Base-by-base conservation (phyloP, 2,329 filamentous ascomycete species). In the Pseudopyricularia javanii region DNA sequence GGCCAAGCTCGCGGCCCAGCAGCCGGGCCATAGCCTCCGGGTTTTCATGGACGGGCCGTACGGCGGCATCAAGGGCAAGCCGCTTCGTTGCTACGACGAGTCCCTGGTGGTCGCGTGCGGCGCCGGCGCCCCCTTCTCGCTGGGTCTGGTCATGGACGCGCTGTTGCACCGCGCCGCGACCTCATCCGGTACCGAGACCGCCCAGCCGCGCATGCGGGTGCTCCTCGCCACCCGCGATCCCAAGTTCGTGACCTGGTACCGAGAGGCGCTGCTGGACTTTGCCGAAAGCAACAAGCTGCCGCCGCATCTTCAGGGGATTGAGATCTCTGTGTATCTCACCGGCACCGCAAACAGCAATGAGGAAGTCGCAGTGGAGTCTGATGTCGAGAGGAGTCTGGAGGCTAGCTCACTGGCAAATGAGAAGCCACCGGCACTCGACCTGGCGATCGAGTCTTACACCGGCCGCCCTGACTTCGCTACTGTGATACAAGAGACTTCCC, bases 21-120 rank as follows among this genome's bases (percentile, higher is more conserved):
- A 63, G 11, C 68, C 77, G 0, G 66, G 63, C 0, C 53, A 58
- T 0, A 57, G 62, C 0, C 63, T 76, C 1, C 66, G 67, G 0
- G 74, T 82, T 0, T 60, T 79, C 1, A 56, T 83, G 1, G 79
- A 83, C 40, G 79, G 80, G 0, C 79, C 79, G 0, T 82, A 82
- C 54, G 78, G 80, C 0, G 79, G 78, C 0, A 61, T 78, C 17
- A 57, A 61, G 0, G 62, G 62, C 0, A 30, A 30, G 28, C 28
- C 28, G 28, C 28, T 30, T 4, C 28, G 28, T 9, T 30, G 28
- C 28, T 73, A 70, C 50, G 70, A 78, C 49, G 63, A 63, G 7
- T 61, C 66, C 0, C 60, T 83, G 0, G 61, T 81, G 15, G 62
- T 82, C 4, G 73, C 74, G 0, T 78, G 80, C 9, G 79, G 80